phyloP scores from a whole-genome alignment of 1,284 basidiomycete genomes.

The Lignosus rhinocerotis region DNA sequence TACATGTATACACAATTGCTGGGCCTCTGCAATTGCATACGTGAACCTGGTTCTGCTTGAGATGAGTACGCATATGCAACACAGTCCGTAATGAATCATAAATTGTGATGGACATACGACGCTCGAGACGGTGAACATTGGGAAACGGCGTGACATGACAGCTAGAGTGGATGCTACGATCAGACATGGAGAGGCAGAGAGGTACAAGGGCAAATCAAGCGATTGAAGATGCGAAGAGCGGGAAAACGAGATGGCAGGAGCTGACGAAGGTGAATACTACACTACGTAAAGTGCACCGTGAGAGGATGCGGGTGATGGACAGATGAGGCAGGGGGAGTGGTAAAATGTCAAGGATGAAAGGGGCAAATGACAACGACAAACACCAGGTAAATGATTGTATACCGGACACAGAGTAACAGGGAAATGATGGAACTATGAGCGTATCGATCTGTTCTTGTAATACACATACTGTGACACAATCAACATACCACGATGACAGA shows the following conservation, averaged over 20 bases:
- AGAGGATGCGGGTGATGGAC: slow-evolving; percentile 5
- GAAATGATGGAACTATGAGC: slow-evolving; percentile 4
- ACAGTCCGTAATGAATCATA: neutral
- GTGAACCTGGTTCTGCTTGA: too few species aligned
- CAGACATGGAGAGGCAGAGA: slow-evolving; percentile 1
- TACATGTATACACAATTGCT: too few species aligned
- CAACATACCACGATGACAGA: neutral
- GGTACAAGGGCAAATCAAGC: slow-evolving; percentile 10
- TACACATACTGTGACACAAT: slow-evolving; percentile 10
- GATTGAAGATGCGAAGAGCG: slow-evolving; percentile 15
- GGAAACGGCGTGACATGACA: neutral
- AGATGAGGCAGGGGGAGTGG: neutral
- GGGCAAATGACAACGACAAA: slow-evolving; percentile 9
- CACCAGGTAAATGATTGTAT: neutral
- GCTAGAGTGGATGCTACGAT: neutral
- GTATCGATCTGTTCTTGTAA: slow-evolving; percentile 14
- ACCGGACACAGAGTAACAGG: slow-evolving; percentile 7
- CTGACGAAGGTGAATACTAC: slow-evolving; percentile 27
- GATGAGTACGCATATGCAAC: neutral
- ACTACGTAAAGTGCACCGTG: slow-evolving; percentile 29
- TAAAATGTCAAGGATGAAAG: slow-evolving; percentile 15
- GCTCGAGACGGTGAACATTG: neutral
- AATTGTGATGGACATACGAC: neutral
- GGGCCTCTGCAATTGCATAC: too few species aligned
- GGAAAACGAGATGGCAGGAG: slow-evolving; percentile 7